A percentile compares a stretch with the other conserved stretches of the same genome.
These are phyloP conservation scores for Russula lepida DNA, from an alignment of 768 basidiomycete genomes.

Conservation along the genomic window DNA sequence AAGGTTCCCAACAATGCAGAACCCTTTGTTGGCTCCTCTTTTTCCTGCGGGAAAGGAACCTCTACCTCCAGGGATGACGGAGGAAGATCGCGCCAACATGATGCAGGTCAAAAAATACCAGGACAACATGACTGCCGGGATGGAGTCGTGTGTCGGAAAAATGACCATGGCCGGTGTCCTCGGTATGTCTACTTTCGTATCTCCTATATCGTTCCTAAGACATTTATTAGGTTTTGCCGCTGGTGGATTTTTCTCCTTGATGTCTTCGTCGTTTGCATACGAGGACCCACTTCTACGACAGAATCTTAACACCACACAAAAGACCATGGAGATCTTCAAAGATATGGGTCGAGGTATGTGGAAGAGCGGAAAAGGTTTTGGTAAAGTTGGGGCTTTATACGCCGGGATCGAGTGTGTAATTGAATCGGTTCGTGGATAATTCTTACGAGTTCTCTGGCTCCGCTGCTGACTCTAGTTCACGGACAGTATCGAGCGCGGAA, in stretches of 20 bases:
- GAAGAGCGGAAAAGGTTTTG: conserved; percentile 84
- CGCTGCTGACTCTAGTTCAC: neutral
- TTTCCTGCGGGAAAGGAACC: conserved; percentile 84
- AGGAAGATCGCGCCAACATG: conserved; percentile 64
- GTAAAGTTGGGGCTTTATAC: conserved; percentile 87
- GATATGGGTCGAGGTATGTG: conserved; percentile 95
- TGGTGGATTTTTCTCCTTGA: conserved; percentile 92
- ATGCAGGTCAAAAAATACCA: conserved; percentile 74
- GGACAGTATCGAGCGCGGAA: conserved; percentile 89
- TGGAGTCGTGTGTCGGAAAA: conserved; percentile 85
- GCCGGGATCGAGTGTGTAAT: conserved; percentile 95
- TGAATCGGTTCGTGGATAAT: conserved; percentile 63
- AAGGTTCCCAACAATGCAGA: conserved; percentile 14
- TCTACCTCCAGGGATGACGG: conserved; percentile 72
- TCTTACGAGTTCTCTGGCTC: neutral
- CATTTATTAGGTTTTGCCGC: conserved; percentile 66
- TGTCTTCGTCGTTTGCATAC: conserved; percentile 92
- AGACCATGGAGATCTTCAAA: conserved; percentile 76
- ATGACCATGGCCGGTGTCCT: conserved; percentile 70
- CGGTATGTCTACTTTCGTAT: conserved; percentile 46
- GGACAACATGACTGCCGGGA: conserved; percentile 54
- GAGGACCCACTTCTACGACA: conserved; percentile 83
- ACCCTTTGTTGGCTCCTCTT: conserved; percentile 53
- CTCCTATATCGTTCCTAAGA: neutral
- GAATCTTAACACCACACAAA: conserved; percentile 57